These are phyloP conservation scores for Artomyces pyxidatus DNA, from an alignment of 768 basidiomycete species.

Conservation along the genomic window DNA sequence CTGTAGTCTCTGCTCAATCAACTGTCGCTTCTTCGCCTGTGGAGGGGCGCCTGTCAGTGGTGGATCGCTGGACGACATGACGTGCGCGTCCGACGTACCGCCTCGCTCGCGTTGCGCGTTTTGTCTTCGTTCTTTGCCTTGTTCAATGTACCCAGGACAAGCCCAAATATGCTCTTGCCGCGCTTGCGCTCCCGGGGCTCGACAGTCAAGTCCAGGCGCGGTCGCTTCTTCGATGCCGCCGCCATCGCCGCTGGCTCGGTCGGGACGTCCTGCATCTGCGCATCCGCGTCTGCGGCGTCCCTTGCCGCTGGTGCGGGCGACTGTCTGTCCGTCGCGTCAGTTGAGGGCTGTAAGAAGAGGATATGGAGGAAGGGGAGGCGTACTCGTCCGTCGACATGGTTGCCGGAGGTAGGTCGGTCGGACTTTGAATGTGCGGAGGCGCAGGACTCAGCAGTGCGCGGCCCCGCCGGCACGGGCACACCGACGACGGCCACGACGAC, in stretches of 20 bases:
- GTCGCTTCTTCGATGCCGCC: slow-evolving; percentile 50
- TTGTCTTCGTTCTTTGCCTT: slow-evolving; percentile 86
- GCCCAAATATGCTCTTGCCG: slow-evolving; percentile 83
- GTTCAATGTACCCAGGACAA: slow-evolving; percentile 75
- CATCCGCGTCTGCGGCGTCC: slow-evolving; percentile 10
- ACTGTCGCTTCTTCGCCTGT: slow-evolving; percentile 76
- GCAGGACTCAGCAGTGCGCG: slow-evolving; percentile 4
- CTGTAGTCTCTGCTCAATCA: slow-evolving; percentile 81
- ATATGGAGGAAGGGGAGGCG: slow-evolving; percentile 2
- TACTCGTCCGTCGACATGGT: slow-evolving; percentile 17
- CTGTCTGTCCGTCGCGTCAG: slow-evolving; percentile 1
- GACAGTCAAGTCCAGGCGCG: slow-evolving; percentile 59
- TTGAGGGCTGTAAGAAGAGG: slow-evolving; percentile 10
- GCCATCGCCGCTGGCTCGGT: slow-evolving; percentile 17
- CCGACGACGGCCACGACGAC: too few relatives aligned
- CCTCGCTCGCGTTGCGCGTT: slow-evolving; percentile 77
- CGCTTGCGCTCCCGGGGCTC: slow-evolving; percentile 63
- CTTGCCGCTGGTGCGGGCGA: slow-evolving; percentile 2
- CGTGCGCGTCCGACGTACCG: slow-evolving; percentile 35
- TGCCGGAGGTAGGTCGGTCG: slow-evolving; percentile 8
- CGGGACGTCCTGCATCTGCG: slow-evolving; percentile 16
- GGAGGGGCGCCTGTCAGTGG: not conserved
- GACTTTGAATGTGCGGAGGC: slow-evolving; percentile 7
- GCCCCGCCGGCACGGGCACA: too few relatives aligned
- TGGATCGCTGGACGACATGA: not conserved